Evolutionary conservation across 2,329 filamentous ascomycete species (phyloP).

Genomic region (Camptophora hylomeconis): DNA sequence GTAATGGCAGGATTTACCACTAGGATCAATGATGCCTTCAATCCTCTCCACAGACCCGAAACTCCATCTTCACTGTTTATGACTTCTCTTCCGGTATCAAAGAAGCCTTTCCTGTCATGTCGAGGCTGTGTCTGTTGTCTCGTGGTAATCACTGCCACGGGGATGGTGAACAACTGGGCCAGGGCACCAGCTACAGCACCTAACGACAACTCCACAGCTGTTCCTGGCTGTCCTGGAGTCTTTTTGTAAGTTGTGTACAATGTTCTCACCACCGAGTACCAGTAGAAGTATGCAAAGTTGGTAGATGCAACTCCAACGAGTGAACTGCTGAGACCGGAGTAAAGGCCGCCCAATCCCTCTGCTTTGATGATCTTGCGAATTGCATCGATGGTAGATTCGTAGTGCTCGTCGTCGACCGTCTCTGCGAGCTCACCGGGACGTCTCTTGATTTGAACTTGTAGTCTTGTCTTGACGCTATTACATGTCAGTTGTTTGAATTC

Average conservation of each 20-base stretch:
- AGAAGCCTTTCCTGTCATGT: slow-evolving; percentile 67
- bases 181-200: slow-evolving; percentile 81
- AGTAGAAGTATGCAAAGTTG: slow-evolving; percentile 99
- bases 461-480: slow-evolving; percentile 76
- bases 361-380: slow-evolving; percentile 68
- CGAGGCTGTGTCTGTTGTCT: slow-evolving; percentile 88
- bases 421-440: slow-evolving; percentile 34
- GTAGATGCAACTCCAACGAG: slow-evolving; percentile 88
- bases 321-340: slow-evolving; percentile 75
- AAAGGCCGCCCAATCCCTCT: slow-evolving; percentile 72
- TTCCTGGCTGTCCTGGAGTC: slow-evolving; percentile 43
- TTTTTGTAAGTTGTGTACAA: slow-evolving; percentile 54
- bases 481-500: slow-evolving; percentile 1
- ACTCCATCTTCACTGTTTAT: slow-evolving; percentile 81
- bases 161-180: slow-evolving; percentile 92
- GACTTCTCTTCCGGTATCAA: slow-evolving; percentile 81
- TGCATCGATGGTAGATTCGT: slow-evolving; percentile 77
- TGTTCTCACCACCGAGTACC: slow-evolving; percentile 80
- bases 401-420: slow-evolving; percentile 51
- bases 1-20: slow-evolving; percentile 96
- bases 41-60: slow-evolving; percentile 78
- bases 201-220: slow-evolving; percentile 66
- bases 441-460: slow-evolving; percentile 83
- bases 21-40: slow-evolving; percentile 90
- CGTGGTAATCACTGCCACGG: slow-evolving; percentile 88